Conservation (phyloP, 2,329 filamentous ascomycete genomes). For the Dryadomyces quercivorus region DNA sequence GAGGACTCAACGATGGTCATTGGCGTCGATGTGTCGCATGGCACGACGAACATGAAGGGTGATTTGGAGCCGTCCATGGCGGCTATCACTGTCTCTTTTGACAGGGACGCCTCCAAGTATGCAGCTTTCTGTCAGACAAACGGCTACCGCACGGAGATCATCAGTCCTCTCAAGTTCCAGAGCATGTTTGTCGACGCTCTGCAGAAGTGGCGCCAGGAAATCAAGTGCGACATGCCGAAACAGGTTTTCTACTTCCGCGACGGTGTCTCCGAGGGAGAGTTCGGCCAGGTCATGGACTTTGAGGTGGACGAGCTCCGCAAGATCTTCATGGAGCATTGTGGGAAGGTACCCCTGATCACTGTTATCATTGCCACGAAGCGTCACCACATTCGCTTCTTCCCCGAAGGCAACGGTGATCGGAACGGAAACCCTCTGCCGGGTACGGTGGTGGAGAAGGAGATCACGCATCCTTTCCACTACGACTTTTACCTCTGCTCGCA, state of each 20-base stretch:
- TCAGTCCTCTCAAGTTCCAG: conserved; percentile 54
- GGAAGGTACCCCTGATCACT: conserved; percentile 51
- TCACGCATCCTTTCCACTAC: conserved; percentile 84
- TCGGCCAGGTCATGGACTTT: conserved; percentile 62
- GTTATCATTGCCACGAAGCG: conserved; percentile 87
- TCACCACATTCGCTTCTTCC: conserved; percentile 90
- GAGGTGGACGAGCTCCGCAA: conserved; percentile 64
- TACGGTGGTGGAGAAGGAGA: conserved; percentile 74
- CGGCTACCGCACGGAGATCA: conserved; percentile 68
- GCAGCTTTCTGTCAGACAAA: conserved; percentile 73
- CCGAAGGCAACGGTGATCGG: conserved; percentile 47
- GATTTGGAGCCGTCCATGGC: conserved; percentile 62
- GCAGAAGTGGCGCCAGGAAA: conserved; percentile 48
- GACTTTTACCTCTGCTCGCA: conserved; percentile 64
- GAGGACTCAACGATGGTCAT: conserved; percentile 63
- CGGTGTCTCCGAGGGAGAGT: conserved; percentile 82
- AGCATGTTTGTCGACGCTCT: conserved; percentile 54
- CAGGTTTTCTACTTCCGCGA: conserved; percentile 89
- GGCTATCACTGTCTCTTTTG: conserved; percentile 73
- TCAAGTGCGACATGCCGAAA: conserved; percentile 41
- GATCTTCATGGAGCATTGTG: conserved; percentile 29
- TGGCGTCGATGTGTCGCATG: conserved; percentile 83
- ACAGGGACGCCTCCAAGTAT: conserved; percentile 61
- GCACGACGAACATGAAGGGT: conserved; percentile 43
- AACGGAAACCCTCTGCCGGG: conserved; percentile 79